Conservation (phyloP, 495 filamentous ascomycete species). For the Aspergillus ellipticus region DNA sequence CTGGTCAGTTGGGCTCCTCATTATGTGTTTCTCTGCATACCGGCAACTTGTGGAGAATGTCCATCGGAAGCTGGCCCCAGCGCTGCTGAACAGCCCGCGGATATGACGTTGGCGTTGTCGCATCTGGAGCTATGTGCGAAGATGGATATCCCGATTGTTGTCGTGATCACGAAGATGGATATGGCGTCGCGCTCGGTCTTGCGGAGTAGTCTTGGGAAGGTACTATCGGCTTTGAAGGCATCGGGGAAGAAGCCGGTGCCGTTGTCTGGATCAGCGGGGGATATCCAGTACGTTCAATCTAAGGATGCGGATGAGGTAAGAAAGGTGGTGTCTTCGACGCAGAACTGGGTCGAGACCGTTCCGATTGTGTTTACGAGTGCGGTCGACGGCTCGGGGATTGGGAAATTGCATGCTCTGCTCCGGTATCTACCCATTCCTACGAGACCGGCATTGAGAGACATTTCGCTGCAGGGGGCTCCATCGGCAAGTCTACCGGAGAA, state of each 20-base stretch:
- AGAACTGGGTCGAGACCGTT: slow-evolving; percentile 53
- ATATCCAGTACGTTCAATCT: slow-evolving; percentile 35
- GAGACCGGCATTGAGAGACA: slow-evolving; percentile 38
- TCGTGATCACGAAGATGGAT: slow-evolving; percentile 89
- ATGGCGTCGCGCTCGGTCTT: slow-evolving; percentile 70
- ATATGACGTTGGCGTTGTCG: slow-evolving; percentile 67
- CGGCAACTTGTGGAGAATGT: slow-evolving; percentile 64
- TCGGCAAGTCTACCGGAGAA: slow-evolving; percentile 43
- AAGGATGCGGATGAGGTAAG: slow-evolving; percentile 50
- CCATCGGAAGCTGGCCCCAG: slow-evolving; percentile 44
- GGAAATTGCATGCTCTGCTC: slow-evolving; percentile 76
- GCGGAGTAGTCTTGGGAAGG: slow-evolving; percentile 60
- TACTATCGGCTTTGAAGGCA: slow-evolving; percentile 75
- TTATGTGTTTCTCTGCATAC: slow-evolving; percentile 84
- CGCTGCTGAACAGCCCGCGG: slow-evolving; percentile 45
- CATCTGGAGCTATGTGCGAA: slow-evolving; percentile 87
- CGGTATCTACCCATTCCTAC: slow-evolving; percentile 69
- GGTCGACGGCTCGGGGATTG: slow-evolving; percentile 78
- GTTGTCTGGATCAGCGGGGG: slow-evolving; percentile 30
- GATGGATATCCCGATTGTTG: slow-evolving; percentile 66
- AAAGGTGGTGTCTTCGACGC: slow-evolving; percentile 40
- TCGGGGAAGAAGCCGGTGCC: slow-evolving; percentile 67
- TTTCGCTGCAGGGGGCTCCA: slow-evolving; percentile 15
- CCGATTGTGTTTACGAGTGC: slow-evolving; percentile 89
- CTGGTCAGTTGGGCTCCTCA: slow-evolving; percentile 96